Conservation (phyloP, 2,329 filamentous ascomycete species). For the Arthrobotrys megalospora region DNA sequence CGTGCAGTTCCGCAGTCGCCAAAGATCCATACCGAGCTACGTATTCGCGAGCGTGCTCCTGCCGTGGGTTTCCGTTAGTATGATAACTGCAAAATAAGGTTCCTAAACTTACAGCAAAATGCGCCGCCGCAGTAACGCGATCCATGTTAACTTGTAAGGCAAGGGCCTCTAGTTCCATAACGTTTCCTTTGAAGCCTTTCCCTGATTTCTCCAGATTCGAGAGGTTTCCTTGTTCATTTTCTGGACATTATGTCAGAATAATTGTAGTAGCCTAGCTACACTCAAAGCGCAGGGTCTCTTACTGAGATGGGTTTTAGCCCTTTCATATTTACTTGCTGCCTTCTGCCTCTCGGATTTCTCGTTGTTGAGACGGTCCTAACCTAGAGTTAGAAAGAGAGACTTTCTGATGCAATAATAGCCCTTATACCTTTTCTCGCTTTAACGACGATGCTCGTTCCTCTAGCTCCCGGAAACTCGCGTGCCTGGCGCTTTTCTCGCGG, state of each 20-base stretch:
- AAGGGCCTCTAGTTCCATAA: slow-evolving; percentile 38
- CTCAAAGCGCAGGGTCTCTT: background rate
- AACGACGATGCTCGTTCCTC: slow-evolving; percentile 71
- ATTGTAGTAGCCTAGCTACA: background rate
- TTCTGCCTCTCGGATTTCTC: slow-evolving; percentile 38
- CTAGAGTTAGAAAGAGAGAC: slow-evolving; percentile 17
- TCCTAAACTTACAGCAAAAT: slow-evolving; percentile 71
- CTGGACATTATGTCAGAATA: slow-evolving; percentile 2
- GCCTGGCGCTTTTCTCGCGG: slow-evolving; percentile 66
- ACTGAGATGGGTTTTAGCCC: slow-evolving; percentile 36
- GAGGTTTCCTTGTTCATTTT: slow-evolving; percentile 45
- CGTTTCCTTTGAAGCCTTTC: slow-evolving; percentile 47
- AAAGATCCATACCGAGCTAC: slow-evolving; percentile 78
- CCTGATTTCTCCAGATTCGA: slow-evolving; percentile 48
- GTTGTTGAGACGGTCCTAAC: slow-evolving; percentile 71
- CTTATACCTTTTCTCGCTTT: slow-evolving; percentile 70
- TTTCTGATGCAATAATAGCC: background rate
- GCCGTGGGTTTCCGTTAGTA: background rate
- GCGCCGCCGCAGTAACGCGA: slow-evolving; percentile 67
- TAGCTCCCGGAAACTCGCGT: slow-evolving; percentile 71
- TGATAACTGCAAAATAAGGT: background rate
- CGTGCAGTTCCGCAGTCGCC: slow-evolving; percentile 78
- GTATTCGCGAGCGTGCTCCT: slow-evolving; percentile 70
- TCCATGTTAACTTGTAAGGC: slow-evolving; percentile 43
- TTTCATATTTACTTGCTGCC: slow-evolving; percentile 15